Base-by-base conservation (phyloP, 1,284 basidiomycete species). In the Phlebopus sp. region DNA sequence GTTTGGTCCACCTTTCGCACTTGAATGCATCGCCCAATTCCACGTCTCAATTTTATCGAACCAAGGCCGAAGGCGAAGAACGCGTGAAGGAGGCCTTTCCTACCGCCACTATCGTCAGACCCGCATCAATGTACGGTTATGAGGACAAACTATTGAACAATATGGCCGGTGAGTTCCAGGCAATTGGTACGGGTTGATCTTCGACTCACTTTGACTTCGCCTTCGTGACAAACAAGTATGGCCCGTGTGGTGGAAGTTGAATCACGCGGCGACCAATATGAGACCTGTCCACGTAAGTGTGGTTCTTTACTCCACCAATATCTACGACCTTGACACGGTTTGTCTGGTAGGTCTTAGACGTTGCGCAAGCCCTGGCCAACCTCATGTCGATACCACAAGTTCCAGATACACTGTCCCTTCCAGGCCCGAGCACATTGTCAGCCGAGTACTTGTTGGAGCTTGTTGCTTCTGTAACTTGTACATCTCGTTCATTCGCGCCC, bases 141-240 rank as follows among this genome's bases (percentile, higher is more conserved):
- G 97, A 99, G 72, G 96, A 99, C 74, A 92, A 90, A 67, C 73
- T 99, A 47, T 70, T 99, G 62, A 97, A 92, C 70, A 93, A 91
- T 67, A 91, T 97, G 69, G 89, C 92, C 42, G 74, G 92, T 92
- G 67, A 70, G 87, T 79, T 35, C 19, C 37, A 32, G 15, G 18
- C 41, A 34, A 29, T 34, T 27, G 49, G 49, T 38, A 37, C 43
- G n/a, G n/a, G 30, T 53, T 15, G 17, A 52, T 39, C 30, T 44
- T 29, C 17, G 30, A 43, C 49, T 54, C 41, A 57, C 52, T 37
- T 44, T 54, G 62, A 66, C 63, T 49, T 72, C 57, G 62, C 66
- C 63, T 49, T 72, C 57, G 52, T 62, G 69, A 5, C 23, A 36
- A 54, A 23, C 6, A 23, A 68, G 92, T 82, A 58, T 96, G 87